phyloP scores from a whole-genome alignment of 2,329 filamentous ascomycete genomes.

The Cryphonectria parasitica region DNA sequence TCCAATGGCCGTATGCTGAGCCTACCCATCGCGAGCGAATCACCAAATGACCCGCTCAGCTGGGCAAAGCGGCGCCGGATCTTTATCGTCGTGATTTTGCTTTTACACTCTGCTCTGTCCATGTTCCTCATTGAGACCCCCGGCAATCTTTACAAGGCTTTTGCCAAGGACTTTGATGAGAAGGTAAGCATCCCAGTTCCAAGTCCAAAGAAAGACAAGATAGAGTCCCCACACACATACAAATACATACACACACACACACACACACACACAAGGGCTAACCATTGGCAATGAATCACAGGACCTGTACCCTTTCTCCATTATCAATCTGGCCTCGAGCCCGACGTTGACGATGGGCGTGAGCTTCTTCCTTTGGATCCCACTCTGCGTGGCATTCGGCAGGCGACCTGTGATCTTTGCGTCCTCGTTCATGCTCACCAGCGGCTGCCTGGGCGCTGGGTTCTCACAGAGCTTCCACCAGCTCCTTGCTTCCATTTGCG shows the following conservation, averaged over 20 bases:
- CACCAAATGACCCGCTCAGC: conserved; percentile 37
- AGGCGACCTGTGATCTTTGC: conserved; percentile 42
- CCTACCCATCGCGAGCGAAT: conserved; percentile 40
- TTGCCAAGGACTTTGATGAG: conserved; percentile 32
- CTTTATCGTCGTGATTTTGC: conserved; percentile 30
- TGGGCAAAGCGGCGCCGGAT: conserved; percentile 34
- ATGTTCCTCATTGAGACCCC: conserved; percentile 35
- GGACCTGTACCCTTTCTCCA: conserved; percentile 34
- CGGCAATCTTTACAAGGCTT: conserved; percentile 30
- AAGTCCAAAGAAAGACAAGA: background rate
- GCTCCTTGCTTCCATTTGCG: conserved; percentile 37
- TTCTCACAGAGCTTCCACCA: conserved; percentile 35
- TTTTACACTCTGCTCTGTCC: conserved; percentile 31
- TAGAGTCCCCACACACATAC: fast-evolving
- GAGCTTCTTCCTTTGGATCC: conserved; percentile 43
- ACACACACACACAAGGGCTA: background rate
- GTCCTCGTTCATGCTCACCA: conserved; percentile 35
- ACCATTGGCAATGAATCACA: conserved; percentile 12
- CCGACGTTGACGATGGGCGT: conserved; percentile 41
- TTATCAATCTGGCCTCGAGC: conserved; percentile 35
- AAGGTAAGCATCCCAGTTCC: conserved; percentile 26
- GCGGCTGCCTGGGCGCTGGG: conserved; percentile 36
- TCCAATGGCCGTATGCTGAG: conserved; percentile 37
- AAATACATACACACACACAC: background rate
- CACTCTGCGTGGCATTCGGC: conserved; percentile 42